Evolutionary conservation across 768 basidiomycete species (phyloP).

Genomic region (Panellus pusillus): DNA sequence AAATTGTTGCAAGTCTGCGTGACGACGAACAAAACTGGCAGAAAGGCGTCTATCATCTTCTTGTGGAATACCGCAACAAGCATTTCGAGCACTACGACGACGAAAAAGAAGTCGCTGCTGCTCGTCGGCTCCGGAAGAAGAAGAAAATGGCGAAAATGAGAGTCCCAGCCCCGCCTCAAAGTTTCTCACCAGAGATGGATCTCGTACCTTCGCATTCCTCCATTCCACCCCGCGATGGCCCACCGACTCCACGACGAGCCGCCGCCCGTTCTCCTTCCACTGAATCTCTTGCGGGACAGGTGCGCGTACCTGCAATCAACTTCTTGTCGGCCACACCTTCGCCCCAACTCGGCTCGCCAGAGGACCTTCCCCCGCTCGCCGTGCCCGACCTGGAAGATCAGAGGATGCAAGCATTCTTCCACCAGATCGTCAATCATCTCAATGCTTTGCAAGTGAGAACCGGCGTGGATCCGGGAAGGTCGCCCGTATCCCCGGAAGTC

Average conservation of each 20-base stretch:
- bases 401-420: constrained; percentile 80
- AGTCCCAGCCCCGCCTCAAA: constrained; percentile 24
- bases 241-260: constrained; percentile 65
- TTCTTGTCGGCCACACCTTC: constrained; percentile 22
- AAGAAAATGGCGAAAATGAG: constrained; percentile 35
- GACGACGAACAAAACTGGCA: constrained; percentile 82
- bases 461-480: constrained; percentile 18
- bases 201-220: constrained; percentile 32
- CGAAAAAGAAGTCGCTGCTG: constrained; percentile 52
- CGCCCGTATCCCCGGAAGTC: constrained; percentile 16
- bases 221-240: constrained; percentile 54
- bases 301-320: constrained; percentile 18
- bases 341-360: constrained; percentile 25
- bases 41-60: constrained; percentile 91
- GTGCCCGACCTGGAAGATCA: constrained; percentile 74
- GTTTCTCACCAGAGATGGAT: constrained; percentile 26
- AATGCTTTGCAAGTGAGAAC: constrained; percentile 67
- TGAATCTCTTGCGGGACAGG: constrained; percentile 8
- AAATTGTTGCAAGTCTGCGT: constrained; percentile 68
- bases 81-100: constrained; percentile 75
- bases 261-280: constrained; percentile 37
- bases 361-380: constrained; percentile 46
- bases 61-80: constrained; percentile 80
- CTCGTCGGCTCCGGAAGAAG: constrained; percentile 33
- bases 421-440: constrained; percentile 81